Evolutionary conservation across 2,329 filamentous ascomycete species (phyloP), one percentile per base, ranked within the genome.

Genomic region (Fonsecaea pugnacius): DNA sequence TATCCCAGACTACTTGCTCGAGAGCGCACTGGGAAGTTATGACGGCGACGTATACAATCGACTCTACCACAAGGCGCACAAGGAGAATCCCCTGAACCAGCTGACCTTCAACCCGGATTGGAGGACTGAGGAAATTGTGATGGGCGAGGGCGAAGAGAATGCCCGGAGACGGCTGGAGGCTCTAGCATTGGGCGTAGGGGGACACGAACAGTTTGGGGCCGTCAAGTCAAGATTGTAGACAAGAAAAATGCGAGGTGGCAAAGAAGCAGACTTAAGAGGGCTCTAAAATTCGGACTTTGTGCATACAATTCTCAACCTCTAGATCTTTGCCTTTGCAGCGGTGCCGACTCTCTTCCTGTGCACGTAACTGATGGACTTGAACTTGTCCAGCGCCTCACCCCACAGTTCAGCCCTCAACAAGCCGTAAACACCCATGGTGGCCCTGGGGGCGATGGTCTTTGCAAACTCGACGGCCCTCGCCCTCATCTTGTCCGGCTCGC

Each of bases 41-140:
- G 82, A 85, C 70, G 83, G 83, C 1, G 80, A 77, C 57, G 82
- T 84, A 6, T 85, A 85, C 67, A 83, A 85, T 69, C 80, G 84
- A 61, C 70, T 84, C 48, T 85, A 79, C 65, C 76, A 84, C 61
- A 75, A 79, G 58, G 83, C 82, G 3, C 82, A 84, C 74, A 73
- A 79, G 52, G 70, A 79, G 67, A 84, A 84, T 71, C 82, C 82
- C 9, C 65, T 85, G 68, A 84, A 85, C 63, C 72, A 73, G 59
- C 73, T 79, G 9, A 83, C 80, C 0, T 83, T 84, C 67, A 84
- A 85, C 69, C 75, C 77, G 6, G 76, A 82, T 64, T 83, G 79
- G 73, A 74, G 75, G 69, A 79, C 73, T 53, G 81, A 82, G 62
- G 81, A 83, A 71, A 80, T 83, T 66, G 78, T 82, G 8, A 75